phyloP scores from a whole-genome alignment of 2,329 filamentous ascomycete species.

The Trichocomaceae sp. region DNA sequence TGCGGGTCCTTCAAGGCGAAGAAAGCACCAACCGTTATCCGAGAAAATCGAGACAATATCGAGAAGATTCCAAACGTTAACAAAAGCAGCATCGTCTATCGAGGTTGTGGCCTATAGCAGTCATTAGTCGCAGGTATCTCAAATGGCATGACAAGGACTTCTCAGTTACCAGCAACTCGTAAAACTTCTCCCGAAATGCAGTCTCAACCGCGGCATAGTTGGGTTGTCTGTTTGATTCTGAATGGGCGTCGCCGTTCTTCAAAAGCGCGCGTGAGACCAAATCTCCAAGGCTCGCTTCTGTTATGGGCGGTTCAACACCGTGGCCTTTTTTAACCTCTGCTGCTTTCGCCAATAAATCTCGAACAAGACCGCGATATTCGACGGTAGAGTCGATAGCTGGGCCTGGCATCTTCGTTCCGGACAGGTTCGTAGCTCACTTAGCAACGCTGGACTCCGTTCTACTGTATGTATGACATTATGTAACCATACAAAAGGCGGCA shows the following conservation, averaged over 20 bases:
- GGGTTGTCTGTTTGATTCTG: slow-evolving; percentile 42
- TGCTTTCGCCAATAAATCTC: slow-evolving; percentile 54
- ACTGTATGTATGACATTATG: slow-evolving; percentile 1
- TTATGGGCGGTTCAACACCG: slow-evolving; percentile 67
- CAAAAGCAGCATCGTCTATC: slow-evolving; percentile 72
- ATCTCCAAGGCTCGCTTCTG: slow-evolving; percentile 53
- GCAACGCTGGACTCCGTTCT: background rate
- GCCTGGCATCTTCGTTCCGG: slow-evolving; percentile 20
- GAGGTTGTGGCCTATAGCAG: slow-evolving; percentile 58
- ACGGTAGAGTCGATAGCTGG: slow-evolving; percentile 27
- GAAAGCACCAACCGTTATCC: slow-evolving; percentile 60
- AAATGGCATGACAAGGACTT: background rate
- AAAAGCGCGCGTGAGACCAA: slow-evolving; percentile 38
- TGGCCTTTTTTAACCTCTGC: slow-evolving; percentile 52
- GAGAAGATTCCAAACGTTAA: slow-evolving; percentile 84
- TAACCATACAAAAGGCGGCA: background rate
- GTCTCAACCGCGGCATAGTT: slow-evolving; percentile 70
- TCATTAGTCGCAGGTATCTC: slow-evolving; percentile 22
- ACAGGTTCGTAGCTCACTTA: background rate
- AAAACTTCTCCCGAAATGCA: slow-evolving; percentile 74
- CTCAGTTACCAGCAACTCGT: slow-evolving; percentile 64
- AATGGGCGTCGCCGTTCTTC: slow-evolving; percentile 1
- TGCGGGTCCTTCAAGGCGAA: background rate
- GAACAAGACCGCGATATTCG: slow-evolving; percentile 49
- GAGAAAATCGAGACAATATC: slow-evolving; percentile 86